Evolutionary conservation across 768 basidiomycete species (phyloP).

Genomic region (Rhodocollybia butyracea): DNA sequence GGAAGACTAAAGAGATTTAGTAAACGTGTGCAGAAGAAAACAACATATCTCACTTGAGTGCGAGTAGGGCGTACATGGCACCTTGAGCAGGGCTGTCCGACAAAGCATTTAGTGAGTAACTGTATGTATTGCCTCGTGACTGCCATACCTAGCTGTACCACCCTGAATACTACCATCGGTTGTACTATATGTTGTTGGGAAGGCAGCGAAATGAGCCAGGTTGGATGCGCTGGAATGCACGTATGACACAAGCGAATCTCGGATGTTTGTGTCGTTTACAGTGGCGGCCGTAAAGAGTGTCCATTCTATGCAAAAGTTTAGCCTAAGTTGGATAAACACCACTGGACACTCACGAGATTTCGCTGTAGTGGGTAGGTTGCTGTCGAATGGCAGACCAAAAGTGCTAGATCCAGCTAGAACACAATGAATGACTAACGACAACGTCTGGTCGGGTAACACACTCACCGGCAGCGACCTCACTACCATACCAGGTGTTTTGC

Average conservation of each 20-base stretch:
- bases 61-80: conserved; percentile 6
- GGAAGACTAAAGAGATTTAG: conserved; percentile 7
- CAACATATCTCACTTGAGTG: conserved; percentile 18
- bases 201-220: too few species aligned
- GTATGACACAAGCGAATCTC: conserved; percentile 1
- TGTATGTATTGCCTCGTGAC: not conserved
- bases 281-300: conserved; percentile 7
- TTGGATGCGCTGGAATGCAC: conserved; percentile 6
- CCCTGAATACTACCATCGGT: not conserved
- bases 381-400: conserved; percentile 8
- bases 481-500: conserved; percentile 3
- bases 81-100: conserved; percentile 6
- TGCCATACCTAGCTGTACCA: not conserved
- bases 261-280: not conserved
- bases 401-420: not conserved
- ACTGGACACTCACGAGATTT: conserved; percentile 6
- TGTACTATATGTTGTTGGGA: conserved; percentile 6
- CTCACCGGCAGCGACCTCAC: not conserved
- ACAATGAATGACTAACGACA: not conserved
- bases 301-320: conserved; percentile 1
- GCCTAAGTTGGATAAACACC: not conserved
- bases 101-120: not conserved
- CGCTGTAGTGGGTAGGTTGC: not conserved
- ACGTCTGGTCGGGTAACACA: not conserved
- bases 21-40: too few species aligned